phyloP scores from a whole-genome alignment of 1,139 yeast species.

The Lodderomyces elongisporus region DNA sequence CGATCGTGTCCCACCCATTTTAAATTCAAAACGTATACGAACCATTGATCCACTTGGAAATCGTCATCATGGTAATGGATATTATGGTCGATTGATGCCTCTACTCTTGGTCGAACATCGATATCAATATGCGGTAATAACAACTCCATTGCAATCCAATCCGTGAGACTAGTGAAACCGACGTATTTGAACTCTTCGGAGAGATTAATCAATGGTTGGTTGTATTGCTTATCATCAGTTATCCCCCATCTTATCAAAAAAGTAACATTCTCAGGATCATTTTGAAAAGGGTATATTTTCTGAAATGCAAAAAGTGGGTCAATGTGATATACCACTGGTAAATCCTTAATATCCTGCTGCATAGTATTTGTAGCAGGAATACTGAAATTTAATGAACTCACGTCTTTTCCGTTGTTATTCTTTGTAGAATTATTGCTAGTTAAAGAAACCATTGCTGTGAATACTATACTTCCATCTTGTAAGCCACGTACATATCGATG shows the following conservation, averaged over 20 bases:
- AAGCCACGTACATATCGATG: slow-evolving; percentile 26
- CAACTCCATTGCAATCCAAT: slow-evolving; percentile 42
- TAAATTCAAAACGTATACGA: slow-evolving; percentile 45
- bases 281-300: slow-evolving; percentile 6
- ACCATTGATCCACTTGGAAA: slow-evolving; percentile 49
- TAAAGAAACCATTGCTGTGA: slow-evolving; percentile 31
- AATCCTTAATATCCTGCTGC: background rate
- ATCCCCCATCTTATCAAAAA: slow-evolving; percentile 42
- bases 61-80: slow-evolving; percentile 61
- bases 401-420: background rate
- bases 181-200: slow-evolving; percentile 41
- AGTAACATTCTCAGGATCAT: slow-evolving; percentile 12
- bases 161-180: slow-evolving; percentile 60
- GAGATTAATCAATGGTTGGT: slow-evolving; percentile 11
- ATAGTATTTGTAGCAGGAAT: slow-evolving; percentile 1
- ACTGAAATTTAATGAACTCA: slow-evolving; percentile 1
- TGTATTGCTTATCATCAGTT: slow-evolving; percentile 13
- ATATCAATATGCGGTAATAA: slow-evolving; percentile 17
- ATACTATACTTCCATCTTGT: slow-evolving; percentile 27
- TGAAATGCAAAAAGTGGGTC: slow-evolving; percentile 3
- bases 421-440: slow-evolving; percentile 25
- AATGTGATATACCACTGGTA: background rate
- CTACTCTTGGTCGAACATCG: slow-evolving; percentile 23
- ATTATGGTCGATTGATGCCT: slow-evolving; percentile 61
- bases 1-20: slow-evolving; percentile 50